Conservation (phyloP, 1,139 yeast genomes). For the Blastobotrys raffinosifermentans region DNA sequence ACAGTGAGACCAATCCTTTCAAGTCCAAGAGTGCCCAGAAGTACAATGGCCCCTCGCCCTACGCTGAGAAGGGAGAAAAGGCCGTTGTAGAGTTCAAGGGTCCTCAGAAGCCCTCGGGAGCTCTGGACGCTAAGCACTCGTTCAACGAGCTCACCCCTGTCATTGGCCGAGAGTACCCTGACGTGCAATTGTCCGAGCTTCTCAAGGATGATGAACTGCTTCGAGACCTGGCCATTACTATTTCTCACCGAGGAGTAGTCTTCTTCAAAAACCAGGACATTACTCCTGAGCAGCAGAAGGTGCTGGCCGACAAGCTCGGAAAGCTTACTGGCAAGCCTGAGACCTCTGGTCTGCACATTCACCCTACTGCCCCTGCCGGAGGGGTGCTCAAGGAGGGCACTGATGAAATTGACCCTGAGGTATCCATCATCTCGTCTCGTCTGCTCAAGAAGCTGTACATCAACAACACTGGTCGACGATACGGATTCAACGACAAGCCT, state of each 20-base stretch:
- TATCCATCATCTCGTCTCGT: conserved; percentile 24
- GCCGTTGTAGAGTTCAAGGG: conserved; percentile 15
- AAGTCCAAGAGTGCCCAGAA: conserved; percentile 8
- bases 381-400: conserved; percentile 22
- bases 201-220: conserved; percentile 44
- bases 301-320: conserved; percentile 53
- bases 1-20: too few relatives aligned
- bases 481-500: not conserved
- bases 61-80: conserved; percentile 18
- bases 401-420: conserved; percentile 23
- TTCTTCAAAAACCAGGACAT: conserved; percentile 63
- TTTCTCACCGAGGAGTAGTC: conserved; percentile 62
- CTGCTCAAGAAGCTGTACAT: conserved; percentile 20
- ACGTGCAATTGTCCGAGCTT: conserved; percentile 38
- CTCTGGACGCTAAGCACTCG: conserved; percentile 23
- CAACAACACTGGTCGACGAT: conserved; percentile 7
- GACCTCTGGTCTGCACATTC: conserved; percentile 53
- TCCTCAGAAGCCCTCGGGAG: conserved; percentile 18
- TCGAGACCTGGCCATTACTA: conserved; percentile 54
- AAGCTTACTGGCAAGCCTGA: conserved; percentile 62
- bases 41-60: conserved; percentile 24
- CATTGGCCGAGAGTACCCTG: conserved; percentile 28
- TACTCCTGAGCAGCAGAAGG: conserved; percentile 46
- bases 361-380: conserved; percentile 30
- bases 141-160: conserved; percentile 28